Evolutionary conservation across 1,284 basidiomycete species (phyloP), one percentile per base, ranked within the genome.

Genomic region (Agroathelia rolfsii): DNA sequence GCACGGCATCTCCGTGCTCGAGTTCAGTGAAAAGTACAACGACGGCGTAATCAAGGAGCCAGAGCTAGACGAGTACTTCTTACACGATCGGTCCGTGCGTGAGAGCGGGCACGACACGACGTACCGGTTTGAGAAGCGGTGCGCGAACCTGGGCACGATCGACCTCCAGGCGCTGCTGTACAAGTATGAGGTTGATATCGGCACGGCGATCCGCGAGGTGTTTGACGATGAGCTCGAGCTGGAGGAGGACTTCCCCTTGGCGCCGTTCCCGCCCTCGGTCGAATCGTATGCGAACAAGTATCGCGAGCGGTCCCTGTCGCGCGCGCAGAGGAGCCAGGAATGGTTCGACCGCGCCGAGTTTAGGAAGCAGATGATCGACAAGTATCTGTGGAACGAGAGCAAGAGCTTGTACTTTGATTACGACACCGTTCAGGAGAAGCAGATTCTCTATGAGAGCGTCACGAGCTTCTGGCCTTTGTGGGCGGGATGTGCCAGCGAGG

Each of bases 61-160:
- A 5, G 74, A 69, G 41, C 73, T 98, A 4, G 94, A 98, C 61
- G 90, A 92, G 49, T 98, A 97, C 66, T 97, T 98, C 69, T 57
- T 93, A 46, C 94, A 98, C 59, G 94, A 98, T 55, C 86, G 93
- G 38, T 76, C 88, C 3, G 90, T 96, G 25, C 82, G 92, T 34
- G 88, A 93, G 61, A 87, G 82, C 18, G 94, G 94, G 18, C 94
- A 98, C 59, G 94, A 98, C 58, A 98, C 94, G 39, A 87, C 90
- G 3, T 98, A 97, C 58, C 79, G 95, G 8, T 85, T 97, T 50
- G 94, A 98, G 67, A 93, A 90, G 58, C 76, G 81, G 5, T 97
- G 93, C 50, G 94, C 90, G 14, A 93, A 97, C 60, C 75, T 98
- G 23, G 93, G 81, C 5, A 98, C 94, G 9, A 86, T 98, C 52